Evolutionary conservation across 2,329 filamentous ascomycete species (phyloP).

Genomic region (Xylaria sp.): DNA sequence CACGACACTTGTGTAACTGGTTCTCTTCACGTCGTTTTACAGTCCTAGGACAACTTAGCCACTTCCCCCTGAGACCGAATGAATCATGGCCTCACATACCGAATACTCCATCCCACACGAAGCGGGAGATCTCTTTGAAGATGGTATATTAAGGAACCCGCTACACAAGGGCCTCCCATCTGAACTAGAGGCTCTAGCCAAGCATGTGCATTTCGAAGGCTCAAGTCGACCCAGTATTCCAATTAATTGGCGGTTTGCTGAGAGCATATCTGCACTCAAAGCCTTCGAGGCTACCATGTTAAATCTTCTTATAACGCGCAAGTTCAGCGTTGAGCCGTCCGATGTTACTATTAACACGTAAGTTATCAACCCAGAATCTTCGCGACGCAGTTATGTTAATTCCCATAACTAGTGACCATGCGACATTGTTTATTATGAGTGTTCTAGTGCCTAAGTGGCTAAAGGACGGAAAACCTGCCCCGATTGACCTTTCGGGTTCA

Average conservation of each 20-base stretch:
- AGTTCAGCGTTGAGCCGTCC: slow-evolving; percentile 14
- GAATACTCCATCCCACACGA: slow-evolving; percentile 19
- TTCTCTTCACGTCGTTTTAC: background rate
- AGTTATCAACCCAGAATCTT: background rate
- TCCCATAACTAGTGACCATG: slow-evolving; percentile 9
- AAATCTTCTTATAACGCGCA: slow-evolving; percentile 17
- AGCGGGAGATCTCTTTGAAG: slow-evolving; percentile 13
- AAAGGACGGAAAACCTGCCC: slow-evolving; percentile 1
- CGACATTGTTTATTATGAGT: slow-evolving; percentile 22
- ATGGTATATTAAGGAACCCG: slow-evolving; percentile 22
- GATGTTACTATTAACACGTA: slow-evolving; percentile 24
- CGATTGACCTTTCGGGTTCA: background rate
- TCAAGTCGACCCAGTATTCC: slow-evolving; percentile 16
- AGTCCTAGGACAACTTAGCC: background rate
- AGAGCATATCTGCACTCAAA: slow-evolving; percentile 24
- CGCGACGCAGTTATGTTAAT: background rate
- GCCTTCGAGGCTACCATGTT: slow-evolving; percentile 24
- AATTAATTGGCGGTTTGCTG: slow-evolving; percentile 22
- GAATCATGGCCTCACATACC: slow-evolving; percentile 6
- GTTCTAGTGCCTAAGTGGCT: slow-evolving; percentile 2
- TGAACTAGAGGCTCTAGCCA: slow-evolving; percentile 3
- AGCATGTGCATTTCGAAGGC: slow-evolving; percentile 16
- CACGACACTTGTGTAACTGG: too few relatives aligned
- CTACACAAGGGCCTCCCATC: slow-evolving; percentile 13
- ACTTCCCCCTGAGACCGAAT: background rate